phyloP scores from a whole-genome alignment of 1,139 yeast species.

The Arxiozyma heterogenica region DNA sequence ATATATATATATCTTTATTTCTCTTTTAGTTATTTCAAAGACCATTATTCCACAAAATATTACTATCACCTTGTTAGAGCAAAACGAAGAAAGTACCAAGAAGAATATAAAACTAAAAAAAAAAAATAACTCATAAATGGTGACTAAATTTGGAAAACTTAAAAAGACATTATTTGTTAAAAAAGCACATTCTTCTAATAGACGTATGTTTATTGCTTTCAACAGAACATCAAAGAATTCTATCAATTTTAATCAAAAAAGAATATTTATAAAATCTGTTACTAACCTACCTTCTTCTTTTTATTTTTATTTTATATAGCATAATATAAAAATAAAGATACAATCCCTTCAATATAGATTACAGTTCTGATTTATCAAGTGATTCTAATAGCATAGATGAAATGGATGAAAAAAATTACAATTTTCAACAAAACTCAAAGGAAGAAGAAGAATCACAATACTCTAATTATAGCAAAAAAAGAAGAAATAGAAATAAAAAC shows the following conservation, averaged over 20 bases:
- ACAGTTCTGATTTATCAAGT: not conserved
- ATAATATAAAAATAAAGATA: too few relatives aligned
- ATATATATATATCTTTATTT: too few relatives aligned
- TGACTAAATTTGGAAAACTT: not conserved
- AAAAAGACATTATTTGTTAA: too few relatives aligned
- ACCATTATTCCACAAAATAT: too few relatives aligned
- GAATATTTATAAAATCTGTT: not conserved
- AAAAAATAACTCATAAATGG: not conserved
- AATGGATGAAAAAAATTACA: not conserved
- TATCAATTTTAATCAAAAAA: too few relatives aligned
- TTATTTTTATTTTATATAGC: too few relatives aligned
- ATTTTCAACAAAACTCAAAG: not conserved
- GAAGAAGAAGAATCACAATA: slow-evolving; percentile 2
- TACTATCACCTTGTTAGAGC: too few relatives aligned
- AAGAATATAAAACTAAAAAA: too few relatives aligned
- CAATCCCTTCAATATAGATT: not conserved
- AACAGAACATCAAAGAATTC: not conserved
- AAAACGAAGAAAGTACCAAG: not conserved
- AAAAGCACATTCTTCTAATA: not conserved
- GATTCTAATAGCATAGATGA: not conserved
- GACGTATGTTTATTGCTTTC: not conserved
- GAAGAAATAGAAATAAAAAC: slow-evolving; percentile 8
- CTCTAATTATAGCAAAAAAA: not conserved
- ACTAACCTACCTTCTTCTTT: not conserved
- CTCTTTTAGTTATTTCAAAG: too few relatives aligned